Evolutionary conservation across 1,284 basidiomycete genomes (phyloP), one percentile per base, ranked within the genome.

Genomic region (Pulveroboletus ridleyi): DNA sequence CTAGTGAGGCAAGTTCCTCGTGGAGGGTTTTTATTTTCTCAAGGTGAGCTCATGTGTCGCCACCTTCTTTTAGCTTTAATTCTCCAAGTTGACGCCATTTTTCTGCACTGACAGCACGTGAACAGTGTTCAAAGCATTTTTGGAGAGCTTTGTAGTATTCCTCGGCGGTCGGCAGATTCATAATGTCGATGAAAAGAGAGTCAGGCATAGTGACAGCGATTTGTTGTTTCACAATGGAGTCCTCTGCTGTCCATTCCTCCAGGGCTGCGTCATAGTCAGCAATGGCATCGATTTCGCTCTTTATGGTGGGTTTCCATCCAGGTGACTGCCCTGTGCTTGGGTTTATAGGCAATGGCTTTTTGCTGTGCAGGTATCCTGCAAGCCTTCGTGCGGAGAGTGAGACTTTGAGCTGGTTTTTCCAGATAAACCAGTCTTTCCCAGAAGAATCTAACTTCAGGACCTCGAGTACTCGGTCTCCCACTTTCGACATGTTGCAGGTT

Each of bases 381-480:
- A 47, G 44, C 25, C 3, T 29, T 47, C 15, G 22, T 47, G 44
- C 29, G 6, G 44, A 20, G 1, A 58, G 6, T 17, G 44, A 58
- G 20, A 58, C 22, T 49, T 58, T 2, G 3, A 58, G 44, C 20
- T 6, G 13, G 4, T n/a, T 58, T 20, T 29, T 29, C 29, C 29
- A 29, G 29, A 29, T 29, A 29, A 29, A 29, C 29, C 29, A 29
- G 29, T 29, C 42, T 29, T 29, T 58, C 10, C 55, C 39, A 41
- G 55, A 56, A 56, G 55, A 41, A 41, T 56, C 39, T 41, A 56
- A 7, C 55, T 56, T 56, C 2, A 5, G 56, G 41, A 58, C 42
- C 44, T 58, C 6, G 1, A 58, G 44, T 58, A 58, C 56, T 58
- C 42, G 22, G 33, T 47, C 56, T 47, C 29, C 22, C 1, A 25